These are phyloP conservation scores for Fragilariopsis cylindrus DNA, from an alignment of 108 stramenopile species.

Conservation along the genomic window DNA sequence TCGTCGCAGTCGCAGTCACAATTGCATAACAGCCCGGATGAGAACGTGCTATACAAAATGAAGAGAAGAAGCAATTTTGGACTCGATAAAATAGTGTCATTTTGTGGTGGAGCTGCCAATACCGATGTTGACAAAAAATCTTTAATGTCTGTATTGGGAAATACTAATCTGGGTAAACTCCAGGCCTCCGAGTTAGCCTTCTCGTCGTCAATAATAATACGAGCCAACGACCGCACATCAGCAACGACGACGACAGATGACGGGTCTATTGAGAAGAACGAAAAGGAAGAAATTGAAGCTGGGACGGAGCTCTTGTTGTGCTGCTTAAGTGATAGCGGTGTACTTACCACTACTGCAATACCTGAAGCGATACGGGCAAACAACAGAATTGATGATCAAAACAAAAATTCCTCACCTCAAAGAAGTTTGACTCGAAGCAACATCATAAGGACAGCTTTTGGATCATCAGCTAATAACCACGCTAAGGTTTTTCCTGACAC, in stretches of 20 bases:
- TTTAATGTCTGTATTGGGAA: conserved; percentile 25
- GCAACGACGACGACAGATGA: background rate
- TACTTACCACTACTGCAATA: conserved; percentile 43
- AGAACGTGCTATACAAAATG: background rate
- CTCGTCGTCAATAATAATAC: background rate
- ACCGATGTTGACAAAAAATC: conserved; percentile 15
- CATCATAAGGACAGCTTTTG: conserved; percentile 1
- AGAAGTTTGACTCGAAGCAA: conserved; percentile 8
- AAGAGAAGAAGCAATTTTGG: conserved; percentile 20
- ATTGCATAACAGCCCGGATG: background rate
- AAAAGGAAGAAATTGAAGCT: background rate
- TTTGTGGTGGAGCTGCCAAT: conserved; percentile 31
- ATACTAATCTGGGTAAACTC: conserved; percentile 37
- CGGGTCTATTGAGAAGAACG: background rate
- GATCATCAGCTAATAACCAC: conserved; percentile 8
- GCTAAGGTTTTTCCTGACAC: conserved; percentile 31
- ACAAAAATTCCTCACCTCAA: background rate
- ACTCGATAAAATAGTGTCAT: conserved; percentile 26
- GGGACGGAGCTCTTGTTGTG: conserved; percentile 43
- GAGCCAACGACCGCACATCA: background rate
- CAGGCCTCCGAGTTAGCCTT: conserved; percentile 50
- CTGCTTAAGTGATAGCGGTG: conserved; percentile 47
- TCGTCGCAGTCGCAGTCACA: background rate
- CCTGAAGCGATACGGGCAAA: conserved; percentile 35
- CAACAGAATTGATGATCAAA: conserved; percentile 4